Conservation (phyloP, 495 filamentous ascomycete genomes). For the Peziza echinospora region DNA sequence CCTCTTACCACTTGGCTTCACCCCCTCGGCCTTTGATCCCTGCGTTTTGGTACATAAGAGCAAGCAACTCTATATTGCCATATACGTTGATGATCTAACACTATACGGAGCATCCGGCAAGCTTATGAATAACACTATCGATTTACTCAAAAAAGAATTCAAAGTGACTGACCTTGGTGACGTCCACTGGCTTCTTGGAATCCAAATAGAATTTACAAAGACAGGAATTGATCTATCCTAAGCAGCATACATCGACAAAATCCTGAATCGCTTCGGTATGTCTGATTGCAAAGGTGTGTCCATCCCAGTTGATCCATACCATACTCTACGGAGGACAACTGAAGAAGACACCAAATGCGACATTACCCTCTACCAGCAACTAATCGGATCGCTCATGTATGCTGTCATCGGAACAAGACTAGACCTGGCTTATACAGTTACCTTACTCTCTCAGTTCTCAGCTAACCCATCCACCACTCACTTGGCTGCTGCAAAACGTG, state of each 20-base stretch:
- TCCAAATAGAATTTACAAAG: neutral
- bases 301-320: neutral
- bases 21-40: conserved; percentile 2
- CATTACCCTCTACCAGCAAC: conserved; percentile 5
- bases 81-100: neutral
- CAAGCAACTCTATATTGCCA: neutral
- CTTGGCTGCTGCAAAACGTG: conserved; percentile 1
- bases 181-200: neutral
- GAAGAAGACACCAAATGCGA: conserved; percentile 5
- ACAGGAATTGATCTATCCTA: neutral
- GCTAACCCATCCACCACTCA: conserved; percentile 1
- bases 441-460: conserved; percentile 4
- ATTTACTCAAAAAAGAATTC: conserved; percentile 1
- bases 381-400: conserved; percentile 8
- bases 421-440: conserved; percentile 6
- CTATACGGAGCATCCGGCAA: neutral
- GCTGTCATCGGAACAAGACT: conserved; percentile 5
- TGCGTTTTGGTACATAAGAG: conserved; percentile 4
- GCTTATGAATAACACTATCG: conserved; percentile 1
- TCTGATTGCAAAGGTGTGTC: neutral
- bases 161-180: neutral
- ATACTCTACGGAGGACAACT: neutral
- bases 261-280: conserved; percentile 1
- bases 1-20: conserved; percentile 1
- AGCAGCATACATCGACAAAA: neutral